phyloP scores from a whole-genome alignment of 306 rosid genomes.

The Cicer yamashitae region DNA sequence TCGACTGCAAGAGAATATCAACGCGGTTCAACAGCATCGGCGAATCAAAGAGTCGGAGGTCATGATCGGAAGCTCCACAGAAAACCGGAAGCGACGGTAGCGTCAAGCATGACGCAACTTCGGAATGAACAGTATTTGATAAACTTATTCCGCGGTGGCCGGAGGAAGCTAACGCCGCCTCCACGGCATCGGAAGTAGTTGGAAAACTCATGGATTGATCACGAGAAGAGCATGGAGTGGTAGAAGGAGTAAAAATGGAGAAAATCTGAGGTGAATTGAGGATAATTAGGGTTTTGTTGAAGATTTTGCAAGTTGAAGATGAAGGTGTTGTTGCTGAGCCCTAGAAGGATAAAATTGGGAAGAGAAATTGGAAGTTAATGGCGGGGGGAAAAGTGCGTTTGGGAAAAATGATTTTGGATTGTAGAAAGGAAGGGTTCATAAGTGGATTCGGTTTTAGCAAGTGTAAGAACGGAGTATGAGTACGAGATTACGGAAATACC shows the following conservation, averaged over 20 bases:
- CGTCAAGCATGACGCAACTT: conserved; percentile 89
- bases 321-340: conserved; percentile 54
- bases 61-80: conserved; percentile 79
- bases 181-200: conserved; percentile 45
- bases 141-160: conserved; percentile 71
- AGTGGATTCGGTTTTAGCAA: conserved; percentile 49
- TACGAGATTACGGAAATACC: conserved; percentile 32
- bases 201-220: conserved; percentile 68
- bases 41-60: conserved; percentile 68
- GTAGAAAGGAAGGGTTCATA: conserved; percentile 15
- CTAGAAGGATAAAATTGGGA: conserved; percentile 65
- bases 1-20: conserved; percentile 70
- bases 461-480: conserved; percentile 18
- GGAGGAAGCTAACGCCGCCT: conserved; percentile 29
- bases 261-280: conserved; percentile 48
- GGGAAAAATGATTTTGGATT: conserved; percentile 52
- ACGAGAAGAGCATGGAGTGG: conserved; percentile 68
- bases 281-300: conserved; percentile 54
- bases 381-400: conserved; percentile 80
- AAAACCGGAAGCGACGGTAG: conserved; percentile 91
- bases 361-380: conserved; percentile 65
- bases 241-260: conserved; percentile 40
- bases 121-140: conserved; percentile 83
- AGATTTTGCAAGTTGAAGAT: not conserved
- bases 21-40: conserved; percentile 57